Conservation (phyloP, 192 early-diverging fungal genomes). For the Piromyces sp. region DNA sequence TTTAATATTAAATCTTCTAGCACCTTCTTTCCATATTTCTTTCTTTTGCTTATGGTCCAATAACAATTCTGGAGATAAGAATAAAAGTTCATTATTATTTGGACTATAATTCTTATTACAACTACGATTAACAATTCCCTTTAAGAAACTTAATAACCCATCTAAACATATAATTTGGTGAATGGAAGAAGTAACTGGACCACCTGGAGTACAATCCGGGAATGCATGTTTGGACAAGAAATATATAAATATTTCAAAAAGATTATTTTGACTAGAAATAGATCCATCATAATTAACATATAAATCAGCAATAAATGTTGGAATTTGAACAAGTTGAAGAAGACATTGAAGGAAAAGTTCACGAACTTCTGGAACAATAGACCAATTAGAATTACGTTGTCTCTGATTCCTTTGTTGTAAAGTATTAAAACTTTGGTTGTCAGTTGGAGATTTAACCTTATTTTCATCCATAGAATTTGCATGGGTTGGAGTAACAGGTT, state of each 20-base stretch:
- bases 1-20: slow-evolving; percentile 64
- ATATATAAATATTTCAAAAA: slow-evolving; percentile 70
- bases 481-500: not conserved
- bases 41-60: slow-evolving; percentile 47
- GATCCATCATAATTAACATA: slow-evolving; percentile 94
- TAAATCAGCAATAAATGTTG: slow-evolving; percentile 64
- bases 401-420: not conserved
- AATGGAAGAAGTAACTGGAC: slow-evolving; percentile 16
- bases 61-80: slow-evolving; percentile 10
- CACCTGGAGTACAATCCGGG: slow-evolving; percentile 50
- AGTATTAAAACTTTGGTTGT: slow-evolving; percentile 1
- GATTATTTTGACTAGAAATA: slow-evolving; percentile 47
- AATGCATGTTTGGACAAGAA: slow-evolving; percentile 60
- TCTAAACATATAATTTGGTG: slow-evolving; percentile 61
- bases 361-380: slow-evolving; percentile 60
- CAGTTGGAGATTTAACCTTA: not conserved
- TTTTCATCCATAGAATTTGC: not conserved
- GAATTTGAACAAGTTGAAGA: slow-evolving; percentile 42
- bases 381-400: not conserved
- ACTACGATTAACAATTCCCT: slow-evolving; percentile 46
- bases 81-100: not conserved
- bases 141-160: slow-evolving; percentile 47
- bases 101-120: not conserved
- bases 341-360: slow-evolving; percentile 43
- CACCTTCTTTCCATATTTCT: slow-evolving; percentile 57